A percentile compares a stretch with the other conserved stretches of the same genome.
These are phyloP conservation scores for Staphylotrichum tortipilum DNA, from an alignment of 495 filamentous ascomycete genomes.

Conservation along the genomic window DNA sequence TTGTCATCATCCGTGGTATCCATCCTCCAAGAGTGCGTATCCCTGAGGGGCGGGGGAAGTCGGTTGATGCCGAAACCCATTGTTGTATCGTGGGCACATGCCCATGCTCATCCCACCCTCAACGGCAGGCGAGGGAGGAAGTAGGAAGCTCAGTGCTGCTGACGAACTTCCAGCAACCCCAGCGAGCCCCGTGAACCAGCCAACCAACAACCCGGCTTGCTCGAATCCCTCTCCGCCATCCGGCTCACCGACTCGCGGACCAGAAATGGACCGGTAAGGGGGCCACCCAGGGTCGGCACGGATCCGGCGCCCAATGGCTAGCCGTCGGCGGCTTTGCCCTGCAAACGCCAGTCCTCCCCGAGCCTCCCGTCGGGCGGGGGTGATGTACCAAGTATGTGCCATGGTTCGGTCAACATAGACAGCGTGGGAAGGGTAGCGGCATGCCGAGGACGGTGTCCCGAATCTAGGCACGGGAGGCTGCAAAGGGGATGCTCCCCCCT, in stretches of 20 bases:
- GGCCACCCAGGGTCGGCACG: background rate
- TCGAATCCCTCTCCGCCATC: background rate
- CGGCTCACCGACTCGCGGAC: background rate
- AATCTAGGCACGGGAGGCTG: background rate
- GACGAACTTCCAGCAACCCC: background rate
- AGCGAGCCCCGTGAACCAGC: background rate
- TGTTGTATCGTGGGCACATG: too few relatives aligned
- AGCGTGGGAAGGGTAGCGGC: background rate
- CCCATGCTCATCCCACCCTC: background rate
- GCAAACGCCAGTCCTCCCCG: background rate
- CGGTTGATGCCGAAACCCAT: background rate
- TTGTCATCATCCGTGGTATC: too few relatives aligned
- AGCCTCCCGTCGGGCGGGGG: background rate
- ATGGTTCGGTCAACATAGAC: background rate
- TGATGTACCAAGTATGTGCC: too few relatives aligned
- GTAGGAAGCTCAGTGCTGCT: too few relatives aligned
- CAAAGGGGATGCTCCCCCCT: background rate
- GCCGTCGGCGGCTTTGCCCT: too few relatives aligned
- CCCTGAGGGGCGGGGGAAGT: background rate
- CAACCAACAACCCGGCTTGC: slow-evolving; percentile 4
- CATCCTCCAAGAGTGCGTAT: too few relatives aligned
- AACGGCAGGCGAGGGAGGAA: too few relatives aligned
- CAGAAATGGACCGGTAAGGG: slow-evolving; percentile 1
- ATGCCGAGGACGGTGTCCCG: slow-evolving; percentile 5
- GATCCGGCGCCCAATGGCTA: slow-evolving; percentile 1